Percentiles rank a stretch among this genome's conserved stretches.
These are phyloP conservation scores for Solanum tarapatanum DNA, from an alignment of 257 asterid genomes.

Conservation along the genomic window DNA sequence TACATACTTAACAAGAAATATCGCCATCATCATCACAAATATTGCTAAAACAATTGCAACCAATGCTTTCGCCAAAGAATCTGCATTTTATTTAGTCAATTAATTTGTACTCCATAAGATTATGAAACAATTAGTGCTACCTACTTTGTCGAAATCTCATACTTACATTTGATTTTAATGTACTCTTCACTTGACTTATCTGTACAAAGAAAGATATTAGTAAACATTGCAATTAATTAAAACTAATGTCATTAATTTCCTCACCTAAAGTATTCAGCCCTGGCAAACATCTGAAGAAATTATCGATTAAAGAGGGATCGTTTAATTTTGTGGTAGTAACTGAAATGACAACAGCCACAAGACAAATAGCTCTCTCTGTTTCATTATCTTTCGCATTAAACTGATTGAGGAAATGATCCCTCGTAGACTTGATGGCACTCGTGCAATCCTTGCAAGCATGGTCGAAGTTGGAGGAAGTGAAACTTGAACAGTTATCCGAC, in stretches of 20 bases:
- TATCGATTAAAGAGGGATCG: slow-evolving; percentile 12
- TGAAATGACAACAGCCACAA: slow-evolving; percentile 34
- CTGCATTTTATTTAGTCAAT: not conserved
- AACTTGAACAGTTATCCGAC: slow-evolving; percentile 27
- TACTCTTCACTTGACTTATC: slow-evolving; percentile 21
- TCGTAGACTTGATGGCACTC: slow-evolving; percentile 9
- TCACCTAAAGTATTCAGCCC: slow-evolving; percentile 39
- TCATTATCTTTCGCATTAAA: not conserved
- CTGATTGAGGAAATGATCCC: slow-evolving; percentile 9
- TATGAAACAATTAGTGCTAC: not conserved
- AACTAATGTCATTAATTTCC: not conserved
- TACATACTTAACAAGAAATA: slow-evolving; percentile 34
- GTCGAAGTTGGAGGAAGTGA: slow-evolving; percentile 28
- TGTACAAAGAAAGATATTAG: slow-evolving; percentile 15
- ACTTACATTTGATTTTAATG: slow-evolving; percentile 50
- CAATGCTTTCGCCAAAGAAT: slow-evolving; percentile 37
- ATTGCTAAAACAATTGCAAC: slow-evolving; percentile 32
- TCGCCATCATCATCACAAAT: slow-evolving; percentile 25
- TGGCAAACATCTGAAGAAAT: slow-evolving; percentile 51
- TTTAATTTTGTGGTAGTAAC: slow-evolving; percentile 27
- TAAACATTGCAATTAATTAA: not conserved
- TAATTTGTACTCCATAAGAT: not conserved
- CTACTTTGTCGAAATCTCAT: not conserved
- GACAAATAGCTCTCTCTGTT: slow-evolving; percentile 32
- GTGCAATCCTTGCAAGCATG: slow-evolving; percentile 36